These are phyloP conservation scores for Candida hungchunana DNA, from an alignment of 805 yeast species.

Conservation along the genomic window DNA sequence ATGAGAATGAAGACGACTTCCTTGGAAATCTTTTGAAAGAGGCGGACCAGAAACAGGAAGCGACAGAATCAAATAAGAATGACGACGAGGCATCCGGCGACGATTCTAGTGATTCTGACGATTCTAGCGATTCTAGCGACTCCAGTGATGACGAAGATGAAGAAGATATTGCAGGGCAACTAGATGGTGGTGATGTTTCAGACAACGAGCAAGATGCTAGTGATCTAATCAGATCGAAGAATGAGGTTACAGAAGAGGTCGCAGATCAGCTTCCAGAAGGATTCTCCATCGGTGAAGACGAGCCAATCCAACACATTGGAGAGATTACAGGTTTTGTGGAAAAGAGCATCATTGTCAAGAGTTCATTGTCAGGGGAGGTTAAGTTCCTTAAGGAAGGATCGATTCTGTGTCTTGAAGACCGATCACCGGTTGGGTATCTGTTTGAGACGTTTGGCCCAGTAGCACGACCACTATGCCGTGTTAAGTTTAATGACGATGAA, in stretches of 20 bases:
- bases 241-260: constrained; percentile 67
- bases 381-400: constrained; percentile 79
- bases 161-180: constrained; percentile 1
- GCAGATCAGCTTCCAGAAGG: constrained; percentile 67
- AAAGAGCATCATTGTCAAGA: constrained; percentile 64
- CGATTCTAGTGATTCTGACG: constrained; percentile 5
- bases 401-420: constrained; percentile 70
- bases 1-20: constrained; percentile 7
- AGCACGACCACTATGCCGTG: constrained; percentile 75
- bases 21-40: constrained; percentile 5
- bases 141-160: constrained; percentile 11
- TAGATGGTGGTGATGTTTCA: constrained; percentile 7
- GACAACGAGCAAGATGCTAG: constrained; percentile 21
- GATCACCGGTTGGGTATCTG: constrained; percentile 66
- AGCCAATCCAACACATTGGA: constrained; percentile 73
- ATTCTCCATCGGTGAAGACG: constrained; percentile 51
- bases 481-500: constrained; percentile 54
- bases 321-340: constrained; percentile 65
- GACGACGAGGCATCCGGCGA: background rate
- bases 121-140: constrained; percentile 10
- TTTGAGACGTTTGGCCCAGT: constrained; percentile 90
- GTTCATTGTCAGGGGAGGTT: constrained; percentile 76
- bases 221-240: constrained; percentile 69
- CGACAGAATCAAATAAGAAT: background rate
- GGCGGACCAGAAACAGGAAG: constrained; percentile 5